phyloP scores from a whole-genome alignment of 2,329 filamentous ascomycete genomes.

The Penicillium olsonii region DNA sequence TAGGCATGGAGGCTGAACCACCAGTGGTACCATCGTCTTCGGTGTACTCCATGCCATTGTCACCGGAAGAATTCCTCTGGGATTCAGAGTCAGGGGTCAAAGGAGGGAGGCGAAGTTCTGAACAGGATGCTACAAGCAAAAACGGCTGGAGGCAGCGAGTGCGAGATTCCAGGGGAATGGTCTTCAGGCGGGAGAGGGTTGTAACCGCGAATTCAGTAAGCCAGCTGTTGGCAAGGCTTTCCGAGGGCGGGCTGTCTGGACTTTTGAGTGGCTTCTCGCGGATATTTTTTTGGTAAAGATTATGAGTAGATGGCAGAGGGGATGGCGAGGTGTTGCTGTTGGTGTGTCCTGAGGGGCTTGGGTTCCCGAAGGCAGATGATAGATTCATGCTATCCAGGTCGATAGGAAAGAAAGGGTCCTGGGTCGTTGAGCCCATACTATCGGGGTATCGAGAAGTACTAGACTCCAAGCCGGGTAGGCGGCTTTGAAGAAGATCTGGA shows the following conservation, averaged over 20 bases:
- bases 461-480: constrained; percentile 32
- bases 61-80: background rate
- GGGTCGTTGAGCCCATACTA: constrained; percentile 4
- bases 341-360: background rate
- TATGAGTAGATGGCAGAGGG: constrained; percentile 7
- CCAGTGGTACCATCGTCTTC: constrained; percentile 18
- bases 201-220: constrained; percentile 55
- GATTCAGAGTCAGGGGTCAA: constrained; percentile 19
- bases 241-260: constrained; percentile 5
- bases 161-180: constrained; percentile 54
- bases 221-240: constrained; percentile 38
- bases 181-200: constrained; percentile 52
- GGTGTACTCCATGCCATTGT: background rate
- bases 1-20: constrained; percentile 29
- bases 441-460: constrained; percentile 3
- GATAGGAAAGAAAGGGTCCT: constrained; percentile 25
- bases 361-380: constrained; percentile 19
- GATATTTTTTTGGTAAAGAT: constrained; percentile 11
- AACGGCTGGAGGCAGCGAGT: constrained; percentile 58
- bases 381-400: constrained; percentile 27
- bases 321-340: constrained; percentile 1
- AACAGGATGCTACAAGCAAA: constrained; percentile 52
- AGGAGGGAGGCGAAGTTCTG: constrained; percentile 52
- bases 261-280: constrained; percentile 4
- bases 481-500: constrained; percentile 51